Percentiles rank a stretch among this genome's conserved stretches.
Evolutionary conservation across 164 flowering plant species (phyloP).

Genomic region (Magnolia officinalis): DNA sequence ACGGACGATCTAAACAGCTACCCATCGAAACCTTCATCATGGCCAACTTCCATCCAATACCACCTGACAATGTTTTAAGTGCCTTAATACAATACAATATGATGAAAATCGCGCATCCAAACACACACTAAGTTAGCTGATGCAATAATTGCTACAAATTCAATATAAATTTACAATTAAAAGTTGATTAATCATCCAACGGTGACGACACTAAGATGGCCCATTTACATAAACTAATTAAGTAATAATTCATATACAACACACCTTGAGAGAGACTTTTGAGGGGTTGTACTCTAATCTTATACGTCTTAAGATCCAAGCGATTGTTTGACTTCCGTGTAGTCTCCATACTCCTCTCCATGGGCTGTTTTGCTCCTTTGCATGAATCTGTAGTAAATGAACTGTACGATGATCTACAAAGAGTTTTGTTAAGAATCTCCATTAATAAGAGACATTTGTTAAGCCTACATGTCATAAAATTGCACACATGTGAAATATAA

Average conservation of each 20-base stretch:
- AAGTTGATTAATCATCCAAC: too few relatives aligned
- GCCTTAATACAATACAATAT: too few relatives aligned
- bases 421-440: neutral
- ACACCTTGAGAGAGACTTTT: neutral
- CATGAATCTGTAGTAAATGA: constrained; percentile 49
- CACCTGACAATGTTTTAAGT: too few relatives aligned
- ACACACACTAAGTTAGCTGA: too few relatives aligned
- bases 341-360: constrained; percentile 19
- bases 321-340: constrained; percentile 30
- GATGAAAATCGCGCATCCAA: too few relatives aligned
- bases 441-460: neutral
- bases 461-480: neutral
- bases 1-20: too few relatives aligned
- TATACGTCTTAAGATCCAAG: constrained; percentile 10
- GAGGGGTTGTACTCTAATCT: neutral
- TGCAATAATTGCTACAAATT: too few relatives aligned
- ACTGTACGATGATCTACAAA: constrained; percentile 68
- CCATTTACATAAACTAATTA: neutral
- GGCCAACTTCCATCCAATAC: too few relatives aligned
- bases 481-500: neutral
- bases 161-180: too few relatives aligned
- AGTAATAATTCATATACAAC: neutral
- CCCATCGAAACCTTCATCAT: too few relatives aligned
- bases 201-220: neutral
- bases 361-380: constrained; percentile 14